These are phyloP conservation scores for Aspergillus ruber DNA, from an alignment of 2,329 filamentous ascomycete genomes.

Conservation along the genomic window DNA sequence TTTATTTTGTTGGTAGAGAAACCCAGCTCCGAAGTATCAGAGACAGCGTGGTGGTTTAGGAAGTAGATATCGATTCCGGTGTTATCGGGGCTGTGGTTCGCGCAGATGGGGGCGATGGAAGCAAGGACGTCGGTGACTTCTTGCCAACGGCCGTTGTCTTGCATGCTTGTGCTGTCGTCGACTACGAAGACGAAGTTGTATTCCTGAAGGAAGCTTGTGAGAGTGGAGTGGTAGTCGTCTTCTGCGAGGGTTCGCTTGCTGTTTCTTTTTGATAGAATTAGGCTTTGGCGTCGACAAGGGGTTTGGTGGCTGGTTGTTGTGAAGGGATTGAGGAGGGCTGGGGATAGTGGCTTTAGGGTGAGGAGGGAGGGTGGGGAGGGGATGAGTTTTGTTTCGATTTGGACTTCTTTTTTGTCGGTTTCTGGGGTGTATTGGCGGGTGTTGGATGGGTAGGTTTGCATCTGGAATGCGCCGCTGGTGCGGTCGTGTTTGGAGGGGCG, in stretches of 20 bases:
- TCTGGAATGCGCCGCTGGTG: conserved; percentile 13
- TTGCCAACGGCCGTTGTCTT: conserved; percentile 60
- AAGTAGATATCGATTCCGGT: conserved; percentile 92
- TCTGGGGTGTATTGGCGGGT: no score
- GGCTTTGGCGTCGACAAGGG: background rate
- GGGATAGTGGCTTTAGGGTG: no score
- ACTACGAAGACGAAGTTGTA: conserved; percentile 91
- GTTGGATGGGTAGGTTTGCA: conserved; percentile 22
- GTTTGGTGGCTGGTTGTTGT: background rate
- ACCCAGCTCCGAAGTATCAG: background rate
- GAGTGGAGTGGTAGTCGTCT: background rate
- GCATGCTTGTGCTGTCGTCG: conserved; percentile 88
- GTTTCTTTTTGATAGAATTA: background rate
- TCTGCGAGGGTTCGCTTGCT: background rate
- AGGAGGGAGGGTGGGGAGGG: no score
- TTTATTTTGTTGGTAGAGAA: conserved; percentile 29
- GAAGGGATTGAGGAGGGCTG: no score
- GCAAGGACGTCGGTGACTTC: conserved; percentile 66
- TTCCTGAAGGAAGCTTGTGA: conserved; percentile 57
- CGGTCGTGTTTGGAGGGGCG: conserved; percentile 6
- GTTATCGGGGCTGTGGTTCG: conserved; percentile 55
- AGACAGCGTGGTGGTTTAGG: conserved; percentile 57
- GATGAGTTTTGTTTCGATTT: no score
- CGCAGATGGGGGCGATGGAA: conserved; percentile 75
- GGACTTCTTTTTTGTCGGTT: no score